Percentiles rank a stretch among this genome's conserved stretches.
Evolutionary conservation across 495 filamentous ascomycete genomes (phyloP).

Genomic region (Lepidopterella palustris): DNA sequence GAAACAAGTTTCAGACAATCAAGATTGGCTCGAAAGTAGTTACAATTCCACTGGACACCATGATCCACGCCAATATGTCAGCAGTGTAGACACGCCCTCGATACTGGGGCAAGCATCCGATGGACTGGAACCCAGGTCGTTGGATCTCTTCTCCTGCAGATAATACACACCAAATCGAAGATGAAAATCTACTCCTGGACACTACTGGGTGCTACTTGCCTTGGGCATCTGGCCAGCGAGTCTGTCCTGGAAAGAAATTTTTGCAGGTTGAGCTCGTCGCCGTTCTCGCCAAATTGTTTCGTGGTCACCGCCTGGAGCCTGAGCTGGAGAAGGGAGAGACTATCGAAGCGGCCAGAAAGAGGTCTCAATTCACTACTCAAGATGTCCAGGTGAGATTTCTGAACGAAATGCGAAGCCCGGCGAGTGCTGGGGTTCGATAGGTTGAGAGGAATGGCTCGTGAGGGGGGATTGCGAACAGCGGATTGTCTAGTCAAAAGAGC

Average conservation of each 20-base stretch:
- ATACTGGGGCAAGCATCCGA: conserved; percentile 17
- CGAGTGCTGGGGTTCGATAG: neutral
- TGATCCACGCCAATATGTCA: conserved; percentile 3
- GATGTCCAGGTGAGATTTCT: conserved; percentile 17
- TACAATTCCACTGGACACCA: conserved; percentile 7
- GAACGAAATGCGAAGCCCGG: conserved; percentile 19
- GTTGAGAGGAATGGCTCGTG: too few species aligned
- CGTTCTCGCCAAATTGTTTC: conserved; percentile 8
- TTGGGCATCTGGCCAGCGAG: conserved; percentile 11
- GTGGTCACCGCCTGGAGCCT: conserved; percentile 11
- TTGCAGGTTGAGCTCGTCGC: conserved; percentile 21
- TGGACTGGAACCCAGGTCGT: conserved; percentile 7
- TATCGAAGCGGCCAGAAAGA: conserved; percentile 7
- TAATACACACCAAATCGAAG: neutral
- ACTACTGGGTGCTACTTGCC: conserved; percentile 1
- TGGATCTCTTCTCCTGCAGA: neutral
- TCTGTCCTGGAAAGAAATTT: conserved; percentile 21
- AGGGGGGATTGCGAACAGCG: too few species aligned
- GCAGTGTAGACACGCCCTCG: conserved; percentile 14
- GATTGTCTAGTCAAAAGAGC: too few species aligned
- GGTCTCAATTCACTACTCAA: conserved; percentile 4
- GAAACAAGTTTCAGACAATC: neutral
- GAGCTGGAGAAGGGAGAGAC: conserved; percentile 13
- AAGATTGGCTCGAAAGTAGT: neutral
- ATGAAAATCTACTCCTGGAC: neutral